Conservation (phyloP, 2,329 filamentous ascomycete species). For the Aplosporella prunicola region DNA sequence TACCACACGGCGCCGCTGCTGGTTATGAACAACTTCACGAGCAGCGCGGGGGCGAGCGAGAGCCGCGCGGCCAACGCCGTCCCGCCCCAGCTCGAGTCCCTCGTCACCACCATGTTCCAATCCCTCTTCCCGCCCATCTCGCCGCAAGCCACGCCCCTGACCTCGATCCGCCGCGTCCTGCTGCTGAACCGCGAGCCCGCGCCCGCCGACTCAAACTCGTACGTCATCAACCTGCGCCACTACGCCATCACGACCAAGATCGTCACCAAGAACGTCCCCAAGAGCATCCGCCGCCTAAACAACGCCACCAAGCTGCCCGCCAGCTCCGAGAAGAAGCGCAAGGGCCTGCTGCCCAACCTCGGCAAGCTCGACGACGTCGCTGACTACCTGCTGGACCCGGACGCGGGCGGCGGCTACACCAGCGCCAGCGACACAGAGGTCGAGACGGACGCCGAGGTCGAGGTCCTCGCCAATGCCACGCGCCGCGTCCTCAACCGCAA, state of each 20-base stretch:
- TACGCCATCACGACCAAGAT: slow-evolving; percentile 85
- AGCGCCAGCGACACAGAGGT: slow-evolving; percentile 87
- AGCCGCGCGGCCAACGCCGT: slow-evolving; percentile 50
- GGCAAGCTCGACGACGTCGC: slow-evolving; percentile 87
- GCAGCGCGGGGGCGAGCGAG: slow-evolving; percentile 41
- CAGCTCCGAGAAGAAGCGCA: slow-evolving; percentile 48
- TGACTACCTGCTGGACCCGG: slow-evolving; percentile 80
- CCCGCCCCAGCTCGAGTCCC: slow-evolving; percentile 87
- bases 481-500: slow-evolving; percentile 52
- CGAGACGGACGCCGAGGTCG: slow-evolving; percentile 92
- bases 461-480: slow-evolving; percentile 56
- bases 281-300: slow-evolving; percentile 72
- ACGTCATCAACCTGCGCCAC: slow-evolving; percentile 80
- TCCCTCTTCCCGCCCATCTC: slow-evolving; percentile 94
- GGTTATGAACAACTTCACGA: slow-evolving; percentile 96
- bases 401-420: slow-evolving; percentile 68
- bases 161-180: slow-evolving; percentile 85
- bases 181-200: slow-evolving; percentile 71
- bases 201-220: slow-evolving; percentile 41
- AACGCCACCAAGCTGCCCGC: slow-evolving; percentile 71
- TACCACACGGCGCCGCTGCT: slow-evolving; percentile 74
- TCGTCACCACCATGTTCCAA: slow-evolving; percentile 90
- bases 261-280: slow-evolving; percentile 65
- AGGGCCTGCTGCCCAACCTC: slow-evolving; percentile 72
- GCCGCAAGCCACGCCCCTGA: slow-evolving; percentile 77